Evolutionary conservation across 805 yeast genomes (phyloP).

Genomic region (Cyberlindnera euphorbiae): DNA sequence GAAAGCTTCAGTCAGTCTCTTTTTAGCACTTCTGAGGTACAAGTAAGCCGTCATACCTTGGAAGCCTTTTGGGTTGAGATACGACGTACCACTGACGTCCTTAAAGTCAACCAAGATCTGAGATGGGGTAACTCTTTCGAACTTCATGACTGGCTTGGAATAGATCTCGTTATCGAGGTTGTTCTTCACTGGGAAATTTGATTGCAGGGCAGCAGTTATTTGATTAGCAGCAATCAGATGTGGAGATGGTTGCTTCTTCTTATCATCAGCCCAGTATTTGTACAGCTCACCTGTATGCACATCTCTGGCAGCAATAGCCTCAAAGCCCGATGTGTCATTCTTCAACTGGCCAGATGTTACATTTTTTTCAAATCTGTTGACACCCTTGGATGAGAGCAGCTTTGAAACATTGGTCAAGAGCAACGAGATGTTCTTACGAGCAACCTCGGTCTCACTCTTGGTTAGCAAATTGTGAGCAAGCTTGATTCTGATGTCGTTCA

Average conservation of each 20-base stretch:
- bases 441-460: constrained; percentile 41
- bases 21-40: constrained; percentile 59
- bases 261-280: constrained; percentile 28
- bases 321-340: constrained; percentile 58
- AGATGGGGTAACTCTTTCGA: constrained; percentile 41
- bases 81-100: constrained; percentile 59
- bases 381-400: constrained; percentile 44
- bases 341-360: constrained; percentile 22
- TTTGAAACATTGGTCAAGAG: constrained; percentile 58
- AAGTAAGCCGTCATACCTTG: constrained; percentile 69
- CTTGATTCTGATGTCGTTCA: constrained; percentile 55
- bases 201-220: constrained; percentile 63
- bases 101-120: constrained; percentile 77
- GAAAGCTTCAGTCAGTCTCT: constrained; percentile 74
- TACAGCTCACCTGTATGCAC: constrained; percentile 53
- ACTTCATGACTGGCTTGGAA: constrained; percentile 44
- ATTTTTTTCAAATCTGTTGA: constrained; percentile 26
- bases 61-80: constrained; percentile 59
- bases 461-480: constrained; percentile 49
- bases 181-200: constrained; percentile 56
- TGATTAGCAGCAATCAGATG: constrained; percentile 63
- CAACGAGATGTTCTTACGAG: constrained; percentile 47
- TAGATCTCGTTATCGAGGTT: constrained; percentile 32
- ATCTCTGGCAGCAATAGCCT: constrained; percentile 64
- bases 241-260: constrained; percentile 38